These are phyloP conservation scores for Escovopsis sp. DNA, from an alignment of 2,329 filamentous ascomycete genomes.

Conservation along the genomic window DNA sequence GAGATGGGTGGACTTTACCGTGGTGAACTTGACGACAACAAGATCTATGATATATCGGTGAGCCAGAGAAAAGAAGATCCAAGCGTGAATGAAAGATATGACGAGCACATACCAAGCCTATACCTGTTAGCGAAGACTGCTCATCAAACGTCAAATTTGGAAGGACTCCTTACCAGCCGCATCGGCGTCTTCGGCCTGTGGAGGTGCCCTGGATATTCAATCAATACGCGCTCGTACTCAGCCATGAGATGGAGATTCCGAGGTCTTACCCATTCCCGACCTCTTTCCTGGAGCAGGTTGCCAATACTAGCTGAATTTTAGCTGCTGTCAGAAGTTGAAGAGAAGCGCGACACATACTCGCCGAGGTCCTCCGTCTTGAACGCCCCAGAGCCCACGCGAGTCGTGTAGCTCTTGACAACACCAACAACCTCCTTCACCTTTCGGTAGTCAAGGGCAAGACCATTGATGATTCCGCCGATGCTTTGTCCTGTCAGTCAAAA, in stretches of 20 bases:
- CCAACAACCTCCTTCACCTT: constrained; percentile 47
- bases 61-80: constrained; percentile 7
- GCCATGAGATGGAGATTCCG: background rate
- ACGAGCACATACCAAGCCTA: constrained; percentile 12
- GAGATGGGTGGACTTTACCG: background rate
- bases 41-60: constrained; percentile 31
- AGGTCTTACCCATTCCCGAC: constrained; percentile 24
- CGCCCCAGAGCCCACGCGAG: constrained; percentile 45
- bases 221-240: background rate
- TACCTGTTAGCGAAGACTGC: constrained; percentile 7
- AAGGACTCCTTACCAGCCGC: constrained; percentile 28
- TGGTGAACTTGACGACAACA: constrained; percentile 51
- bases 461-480: constrained; percentile 41
- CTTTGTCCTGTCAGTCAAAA: background rate
- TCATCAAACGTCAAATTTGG: constrained; percentile 3
- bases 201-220: constrained; percentile 21
- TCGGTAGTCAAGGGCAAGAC: constrained; percentile 44
- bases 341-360: constrained; percentile 15
- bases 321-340: background rate
- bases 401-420: constrained; percentile 53
- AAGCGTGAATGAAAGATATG: background rate
- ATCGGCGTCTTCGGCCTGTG: constrained; percentile 46
- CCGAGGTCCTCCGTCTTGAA: constrained; percentile 48
- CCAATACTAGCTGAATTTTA: constrained; percentile 16
- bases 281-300: constrained; percentile 32